phyloP scores from a whole-genome alignment of 805 yeast species.

The Hermanozyma aechmeae region DNA sequence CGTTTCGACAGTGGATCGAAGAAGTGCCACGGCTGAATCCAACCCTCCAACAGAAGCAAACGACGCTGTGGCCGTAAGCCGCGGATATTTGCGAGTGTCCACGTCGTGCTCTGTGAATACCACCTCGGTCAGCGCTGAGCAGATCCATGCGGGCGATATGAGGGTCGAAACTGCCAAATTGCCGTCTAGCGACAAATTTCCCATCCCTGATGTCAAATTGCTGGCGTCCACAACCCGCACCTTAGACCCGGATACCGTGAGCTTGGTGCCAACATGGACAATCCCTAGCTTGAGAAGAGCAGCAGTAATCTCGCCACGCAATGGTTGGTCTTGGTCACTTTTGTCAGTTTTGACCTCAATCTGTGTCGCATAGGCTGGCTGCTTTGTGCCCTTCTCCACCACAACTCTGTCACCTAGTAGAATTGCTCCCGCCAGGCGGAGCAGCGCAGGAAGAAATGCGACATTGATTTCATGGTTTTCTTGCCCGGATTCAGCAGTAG shows the following conservation, averaged over 20 bases:
- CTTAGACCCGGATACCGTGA: slow-evolving; percentile 11
- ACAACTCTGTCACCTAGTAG: slow-evolving; percentile 40
- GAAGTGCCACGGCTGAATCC: slow-evolving; percentile 44
- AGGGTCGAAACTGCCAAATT: too few species aligned
- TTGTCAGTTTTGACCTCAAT: too few species aligned
- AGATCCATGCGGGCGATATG: neutral
- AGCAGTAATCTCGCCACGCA: too few species aligned
- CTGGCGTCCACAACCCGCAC: too few species aligned
- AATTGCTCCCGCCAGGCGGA: slow-evolving; percentile 26
- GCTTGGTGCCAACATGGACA: slow-evolving; percentile 53
- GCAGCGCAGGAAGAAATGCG: slow-evolving; percentile 14
- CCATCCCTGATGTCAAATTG: too few species aligned
- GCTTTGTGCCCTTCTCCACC: slow-evolving; percentile 35
- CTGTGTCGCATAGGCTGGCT: slow-evolving; percentile 29
- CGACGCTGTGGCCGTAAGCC: slow-evolving; percentile 31
- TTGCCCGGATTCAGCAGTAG: slow-evolving; percentile 28
- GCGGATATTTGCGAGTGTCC: slow-evolving; percentile 24
- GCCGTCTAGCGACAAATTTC: too few species aligned
- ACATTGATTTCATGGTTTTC: slow-evolving; percentile 20
- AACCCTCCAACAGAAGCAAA: slow-evolving; percentile 75
- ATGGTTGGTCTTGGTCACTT: too few species aligned
- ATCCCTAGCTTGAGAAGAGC: slow-evolving; percentile 52
- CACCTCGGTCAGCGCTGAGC: slow-evolving; percentile 9
- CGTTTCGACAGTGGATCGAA: slow-evolving; percentile 63
- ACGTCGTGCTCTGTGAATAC: slow-evolving; percentile 2